A percentile compares a stretch with the other conserved stretches of the same genome.
Conservation (phyloP, 177 flowering plant genomes). For the Vitis hybrid region DNA sequence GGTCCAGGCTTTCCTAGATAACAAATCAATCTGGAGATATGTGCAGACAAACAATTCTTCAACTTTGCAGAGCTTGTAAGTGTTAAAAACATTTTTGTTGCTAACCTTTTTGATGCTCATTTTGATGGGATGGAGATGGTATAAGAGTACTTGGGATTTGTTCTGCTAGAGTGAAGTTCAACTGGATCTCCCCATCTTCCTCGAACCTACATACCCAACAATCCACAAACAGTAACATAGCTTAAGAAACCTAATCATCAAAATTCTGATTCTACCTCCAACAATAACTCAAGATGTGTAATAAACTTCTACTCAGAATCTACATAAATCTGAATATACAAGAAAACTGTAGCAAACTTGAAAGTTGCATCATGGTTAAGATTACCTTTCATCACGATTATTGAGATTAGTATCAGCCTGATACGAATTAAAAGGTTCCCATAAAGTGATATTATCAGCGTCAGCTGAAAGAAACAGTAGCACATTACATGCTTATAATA, state of each 20-base stretch:
- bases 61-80: background rate
- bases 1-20: too few relatives aligned
- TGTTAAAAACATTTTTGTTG: slow-evolving; percentile 8
- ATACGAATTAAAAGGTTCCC: slow-evolving; percentile 46
- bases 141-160: slow-evolving; percentile 46
- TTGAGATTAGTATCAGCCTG: slow-evolving; percentile 31
- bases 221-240: background rate
- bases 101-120: slow-evolving; percentile 42
- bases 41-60: background rate
- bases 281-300: background rate
- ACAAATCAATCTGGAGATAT: background rate
- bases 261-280: too few relatives aligned
- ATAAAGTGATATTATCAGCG: slow-evolving; percentile 61
- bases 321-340: background rate
- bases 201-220: slow-evolving; percentile 57
- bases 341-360: background rate
- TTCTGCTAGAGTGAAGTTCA: slow-evolving; percentile 48
- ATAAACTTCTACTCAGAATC: background rate
- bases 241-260: too few relatives aligned
- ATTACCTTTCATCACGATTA: slow-evolving; percentile 75
- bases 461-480: slow-evolving; percentile 50
- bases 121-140: slow-evolving; percentile 62
- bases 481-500: slow-evolving; percentile 1
- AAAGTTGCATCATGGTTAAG: background rate
- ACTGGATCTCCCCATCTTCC: slow-evolving; percentile 60